Evolutionary conservation across 2,329 filamentous ascomycete species (phyloP).

Genomic region (Talaromyces sp.): DNA sequence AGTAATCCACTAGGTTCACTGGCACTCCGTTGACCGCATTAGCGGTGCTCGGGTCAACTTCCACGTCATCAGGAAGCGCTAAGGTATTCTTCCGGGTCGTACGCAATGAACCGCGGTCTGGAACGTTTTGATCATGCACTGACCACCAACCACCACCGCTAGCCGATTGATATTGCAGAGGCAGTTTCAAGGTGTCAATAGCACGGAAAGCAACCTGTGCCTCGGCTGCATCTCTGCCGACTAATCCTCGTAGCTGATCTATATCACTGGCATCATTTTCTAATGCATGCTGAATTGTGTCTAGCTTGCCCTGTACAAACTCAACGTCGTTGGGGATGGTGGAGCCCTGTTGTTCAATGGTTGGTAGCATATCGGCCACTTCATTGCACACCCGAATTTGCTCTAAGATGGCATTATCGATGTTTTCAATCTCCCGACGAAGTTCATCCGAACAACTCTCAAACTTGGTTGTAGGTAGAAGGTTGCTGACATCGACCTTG

Average conservation of each 20-base stretch:
- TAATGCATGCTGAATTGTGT: conserved; percentile 64
- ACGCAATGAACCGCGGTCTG: conserved; percentile 42
- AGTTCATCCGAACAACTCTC: conserved; percentile 83
- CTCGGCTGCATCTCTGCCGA: conserved; percentile 69
- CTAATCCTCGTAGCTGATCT: conserved; percentile 57
- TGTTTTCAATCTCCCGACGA: conserved; percentile 73
- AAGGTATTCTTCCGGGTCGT: conserved; percentile 48
- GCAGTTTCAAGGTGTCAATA: conserved; percentile 73
- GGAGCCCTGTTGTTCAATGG: conserved; percentile 65
- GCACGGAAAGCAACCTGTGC: conserved; percentile 72
- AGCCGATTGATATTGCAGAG: conserved; percentile 62
- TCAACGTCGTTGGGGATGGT: conserved; percentile 68
- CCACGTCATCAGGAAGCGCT: conserved; percentile 51
- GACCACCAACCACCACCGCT: conserved; percentile 46
- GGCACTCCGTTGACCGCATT: conserved; percentile 55
- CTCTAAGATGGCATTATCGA: conserved; percentile 78
- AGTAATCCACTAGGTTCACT: conserved; percentile 65
- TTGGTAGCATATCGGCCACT: conserved; percentile 70
- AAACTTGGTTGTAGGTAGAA: conserved; percentile 87
- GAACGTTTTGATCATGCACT: conserved; percentile 41
- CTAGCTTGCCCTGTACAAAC: conserved; percentile 63
- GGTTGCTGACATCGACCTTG: conserved; percentile 74
- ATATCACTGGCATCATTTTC: conserved; percentile 66
- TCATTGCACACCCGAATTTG: conserved; percentile 75
- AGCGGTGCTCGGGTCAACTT: conserved; percentile 41